Percentiles rank a stretch among this genome's conserved stretches.
Conservation (phyloP, 1,139 yeast species). For the Yamadazyma diddensiae region DNA sequence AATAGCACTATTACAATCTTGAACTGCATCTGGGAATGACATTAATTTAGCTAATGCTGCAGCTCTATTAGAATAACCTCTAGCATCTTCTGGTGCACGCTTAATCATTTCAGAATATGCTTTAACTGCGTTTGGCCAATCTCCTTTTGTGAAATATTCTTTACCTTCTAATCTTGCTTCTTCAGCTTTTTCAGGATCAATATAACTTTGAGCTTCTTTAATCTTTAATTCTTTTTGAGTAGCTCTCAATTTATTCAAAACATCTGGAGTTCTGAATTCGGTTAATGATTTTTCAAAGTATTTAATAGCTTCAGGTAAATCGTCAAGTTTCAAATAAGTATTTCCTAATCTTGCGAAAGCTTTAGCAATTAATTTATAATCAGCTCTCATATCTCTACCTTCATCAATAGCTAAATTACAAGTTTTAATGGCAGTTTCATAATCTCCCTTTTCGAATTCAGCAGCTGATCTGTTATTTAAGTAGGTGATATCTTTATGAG, state of each 20-base stretch:
- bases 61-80: conserved; percentile 98
- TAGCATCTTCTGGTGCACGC: conserved; percentile 93
- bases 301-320: conserved; percentile 70
- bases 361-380: conserved; percentile 88
- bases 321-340: conserved; percentile 70
- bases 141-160: conserved; percentile 81
- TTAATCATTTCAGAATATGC: conserved; percentile 93
- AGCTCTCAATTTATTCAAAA: conserved; percentile 79
- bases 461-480: conserved; percentile 98
- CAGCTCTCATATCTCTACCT: conserved; percentile 88
- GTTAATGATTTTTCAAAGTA: conserved; percentile 88
- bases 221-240: conserved; percentile 84
- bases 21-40: conserved; percentile 96
- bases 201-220: conserved; percentile 71
- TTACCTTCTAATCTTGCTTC: conserved; percentile 93
- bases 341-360: conserved; percentile 91
- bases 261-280: conserved; percentile 96
- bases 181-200: conserved; percentile 91
- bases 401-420: conserved; percentile 81
- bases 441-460: conserved; percentile 92
- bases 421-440: conserved; percentile 76
- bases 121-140: conserved; percentile 96
- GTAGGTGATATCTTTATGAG: conserved; percentile 82
- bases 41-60: conserved; percentile 92
- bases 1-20: conserved; percentile 89